Evolutionary conservation across 148 eudicot genomes (phyloP), one percentile per base, ranked within the genome.

Genomic region (Selenicereus undatus): DNA sequence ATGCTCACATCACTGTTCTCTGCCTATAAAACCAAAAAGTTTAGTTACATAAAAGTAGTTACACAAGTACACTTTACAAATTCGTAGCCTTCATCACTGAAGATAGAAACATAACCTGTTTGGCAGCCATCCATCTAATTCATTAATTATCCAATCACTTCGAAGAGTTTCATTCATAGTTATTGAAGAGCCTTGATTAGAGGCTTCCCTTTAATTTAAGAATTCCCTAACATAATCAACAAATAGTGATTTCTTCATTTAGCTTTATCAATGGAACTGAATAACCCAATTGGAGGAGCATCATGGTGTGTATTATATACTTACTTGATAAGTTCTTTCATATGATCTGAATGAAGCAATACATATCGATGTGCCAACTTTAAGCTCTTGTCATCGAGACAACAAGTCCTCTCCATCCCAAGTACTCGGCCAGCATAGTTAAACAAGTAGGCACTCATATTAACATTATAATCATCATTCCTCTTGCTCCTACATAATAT

Each of bases 331-430:
- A 70, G 11, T 0, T 69, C 58, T 56, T 52, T 56, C 24, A 81
- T 52, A 16, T 51, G 29, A 30, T 81, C 69, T 0, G 27, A 75
- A 12, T 81, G 80, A 18, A 81, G 80, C 20, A 81, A 54, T 26
- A 76, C 76, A 76, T 76, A 82, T 11, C 75, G 50, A 56, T 76
- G 76, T 29, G 79, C 73, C 42, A 71, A 68, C 17, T 36, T 52
- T n/a, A 71, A 71, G 17, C 45, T 70, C 71, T 51, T 42, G 22
- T 51, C 76, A 71, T 73, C 60, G 24, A 73, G 70, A 3, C 12
- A 24, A 1, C 71, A 5, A 80, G 26, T 27, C 17, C 21, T 30
- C 24, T 65, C 39, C 9, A 24, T 72, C 26, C 82, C 82, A 29
- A 30, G 5, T 11, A 36, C 69, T 71, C 32, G 68, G 52, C 76